phyloP scores from a whole-genome alignment of 1,284 basidiomycete species.

The Athelia sp. region DNA sequence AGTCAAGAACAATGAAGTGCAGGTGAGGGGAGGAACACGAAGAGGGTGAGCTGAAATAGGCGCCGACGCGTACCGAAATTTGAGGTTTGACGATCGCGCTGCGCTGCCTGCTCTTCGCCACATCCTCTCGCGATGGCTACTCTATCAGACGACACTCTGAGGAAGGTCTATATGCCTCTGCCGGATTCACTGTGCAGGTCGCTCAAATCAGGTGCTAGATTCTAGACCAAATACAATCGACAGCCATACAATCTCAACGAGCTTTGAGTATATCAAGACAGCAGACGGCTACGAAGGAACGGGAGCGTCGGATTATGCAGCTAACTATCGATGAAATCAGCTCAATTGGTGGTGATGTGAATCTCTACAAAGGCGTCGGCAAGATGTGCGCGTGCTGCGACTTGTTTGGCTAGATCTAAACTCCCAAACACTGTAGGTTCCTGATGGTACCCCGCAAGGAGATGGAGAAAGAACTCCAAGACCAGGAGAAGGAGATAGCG shows the following conservation, averaged over 20 bases:
- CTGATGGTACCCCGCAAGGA: slow-evolving; percentile 76
- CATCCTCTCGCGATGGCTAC: slow-evolving; percentile 49
- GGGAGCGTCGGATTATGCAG: slow-evolving; percentile 83
- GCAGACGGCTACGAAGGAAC: slow-evolving; percentile 74
- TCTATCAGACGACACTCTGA: slow-evolving; percentile 81
- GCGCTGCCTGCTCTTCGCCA: neutral
- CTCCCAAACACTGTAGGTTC: slow-evolving; percentile 53
- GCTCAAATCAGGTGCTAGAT: slow-evolving; percentile 50
- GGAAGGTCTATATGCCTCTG: slow-evolving; percentile 51
- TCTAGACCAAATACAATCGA: slow-evolving; percentile 84
- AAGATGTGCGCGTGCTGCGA: slow-evolving; percentile 66
- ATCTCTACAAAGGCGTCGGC: slow-evolving; percentile 86
- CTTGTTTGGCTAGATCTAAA: neutral
- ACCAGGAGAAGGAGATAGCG: slow-evolving; percentile 73
- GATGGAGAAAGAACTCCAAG: slow-evolving; percentile 74
- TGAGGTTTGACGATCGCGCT: slow-evolving; percentile 3
- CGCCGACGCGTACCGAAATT: slow-evolving; percentile 9
- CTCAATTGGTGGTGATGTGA: slow-evolving; percentile 60
- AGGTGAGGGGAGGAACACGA: neutral
- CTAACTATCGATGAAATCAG: slow-evolving; percentile 77
- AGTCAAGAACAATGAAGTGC: too few relatives aligned
- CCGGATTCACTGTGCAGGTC: slow-evolving; percentile 1
- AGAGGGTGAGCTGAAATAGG: neutral
- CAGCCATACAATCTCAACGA: slow-evolving; percentile 77
- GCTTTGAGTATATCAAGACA: slow-evolving; percentile 68